Percentiles rank a stretch among this genome's conserved stretches.
Conservation (phyloP, 2,329 filamentous ascomycete genomes). For the Leptographium wingfieldii region DNA sequence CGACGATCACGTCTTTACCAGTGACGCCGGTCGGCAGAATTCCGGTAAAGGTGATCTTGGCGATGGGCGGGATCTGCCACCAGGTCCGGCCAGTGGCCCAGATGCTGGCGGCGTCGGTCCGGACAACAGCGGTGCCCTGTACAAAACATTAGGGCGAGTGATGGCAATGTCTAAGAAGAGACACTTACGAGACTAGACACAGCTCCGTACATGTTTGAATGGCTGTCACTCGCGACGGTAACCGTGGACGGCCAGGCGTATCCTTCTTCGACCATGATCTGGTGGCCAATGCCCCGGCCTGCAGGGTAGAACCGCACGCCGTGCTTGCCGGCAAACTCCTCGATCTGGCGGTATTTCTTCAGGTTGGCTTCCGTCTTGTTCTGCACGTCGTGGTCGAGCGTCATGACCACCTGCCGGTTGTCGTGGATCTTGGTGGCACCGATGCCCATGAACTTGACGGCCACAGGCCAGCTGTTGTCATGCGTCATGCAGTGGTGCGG, state of each 20-base stretch:
- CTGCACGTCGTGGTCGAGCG: conserved; percentile 80
- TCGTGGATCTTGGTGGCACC: conserved; percentile 64
- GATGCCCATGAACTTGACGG: conserved; percentile 68
- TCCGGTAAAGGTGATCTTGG: conserved; percentile 67
- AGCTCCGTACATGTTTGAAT: conserved; percentile 62
- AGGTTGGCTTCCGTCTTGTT: conserved; percentile 68
- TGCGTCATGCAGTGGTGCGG: conserved; percentile 75
- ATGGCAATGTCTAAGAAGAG: no score
- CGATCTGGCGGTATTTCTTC: conserved; percentile 70
- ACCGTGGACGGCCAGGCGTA: conserved; percentile 69
- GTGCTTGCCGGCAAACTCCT: conserved; percentile 68
- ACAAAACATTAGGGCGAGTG: no score
- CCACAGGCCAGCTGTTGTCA: conserved; percentile 38
- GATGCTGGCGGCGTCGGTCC: conserved; percentile 77
- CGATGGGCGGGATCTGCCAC: conserved; percentile 63
- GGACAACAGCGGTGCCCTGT: conserved; percentile 62
- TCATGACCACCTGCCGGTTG: conserved; percentile 64
- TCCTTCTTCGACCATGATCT: conserved; percentile 84
- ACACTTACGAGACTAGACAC: conserved; percentile 45
- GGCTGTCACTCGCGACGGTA: conserved; percentile 64
- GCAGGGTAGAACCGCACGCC: conserved; percentile 60
- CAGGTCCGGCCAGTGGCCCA: conserved; percentile 76
- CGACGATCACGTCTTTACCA: conserved; percentile 89
- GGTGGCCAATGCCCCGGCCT: conserved; percentile 47
- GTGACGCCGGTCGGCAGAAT: conserved; percentile 66